Evolutionary conservation across 331 rosid species (phyloP).

Genomic region (Saraca asoca): DNA sequence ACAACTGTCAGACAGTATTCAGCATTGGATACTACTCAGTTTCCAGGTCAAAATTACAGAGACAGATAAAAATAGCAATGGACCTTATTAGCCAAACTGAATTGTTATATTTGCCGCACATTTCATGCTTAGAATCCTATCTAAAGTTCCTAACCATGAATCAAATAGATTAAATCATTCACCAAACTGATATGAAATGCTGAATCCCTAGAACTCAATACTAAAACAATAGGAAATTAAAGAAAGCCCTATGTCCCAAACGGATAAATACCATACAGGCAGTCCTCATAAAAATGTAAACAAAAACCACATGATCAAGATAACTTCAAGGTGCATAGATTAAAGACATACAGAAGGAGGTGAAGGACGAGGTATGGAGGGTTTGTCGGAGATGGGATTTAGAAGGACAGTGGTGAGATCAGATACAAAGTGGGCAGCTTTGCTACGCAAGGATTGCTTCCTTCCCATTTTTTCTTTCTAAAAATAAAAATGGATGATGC

Average conservation of each 20-base stretch:
- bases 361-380: slow-evolving; percentile 46
- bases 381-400: slow-evolving; percentile 85
- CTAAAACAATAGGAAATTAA: not conserved
- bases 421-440: slow-evolving; percentile 80
- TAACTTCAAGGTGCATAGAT: not conserved
- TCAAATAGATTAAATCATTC: not conserved
- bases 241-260: not conserved
- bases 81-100: not conserved
- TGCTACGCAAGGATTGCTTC: slow-evolving; percentile 70
- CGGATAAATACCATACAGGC: not conserved
- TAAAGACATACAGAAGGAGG: slow-evolving; percentile 53
- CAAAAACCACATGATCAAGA: not conserved
- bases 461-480: slow-evolving; percentile 56
- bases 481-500: not conserved
- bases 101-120: not conserved
- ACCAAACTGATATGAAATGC: not conserved
- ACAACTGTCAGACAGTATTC: not conserved
- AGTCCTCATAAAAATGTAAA: no score
- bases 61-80: not conserved
- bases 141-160: not conserved
- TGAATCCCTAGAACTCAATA: not conserved
- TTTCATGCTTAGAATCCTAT: no score
- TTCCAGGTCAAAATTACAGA: not conserved
- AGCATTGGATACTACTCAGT: not conserved
- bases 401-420: slow-evolving; percentile 83